Evolutionary conservation across 1,284 basidiomycete genomes (phyloP), one percentile per base, ranked within the genome.

Genomic region (Phellopilus nigrolimitatus): DNA sequence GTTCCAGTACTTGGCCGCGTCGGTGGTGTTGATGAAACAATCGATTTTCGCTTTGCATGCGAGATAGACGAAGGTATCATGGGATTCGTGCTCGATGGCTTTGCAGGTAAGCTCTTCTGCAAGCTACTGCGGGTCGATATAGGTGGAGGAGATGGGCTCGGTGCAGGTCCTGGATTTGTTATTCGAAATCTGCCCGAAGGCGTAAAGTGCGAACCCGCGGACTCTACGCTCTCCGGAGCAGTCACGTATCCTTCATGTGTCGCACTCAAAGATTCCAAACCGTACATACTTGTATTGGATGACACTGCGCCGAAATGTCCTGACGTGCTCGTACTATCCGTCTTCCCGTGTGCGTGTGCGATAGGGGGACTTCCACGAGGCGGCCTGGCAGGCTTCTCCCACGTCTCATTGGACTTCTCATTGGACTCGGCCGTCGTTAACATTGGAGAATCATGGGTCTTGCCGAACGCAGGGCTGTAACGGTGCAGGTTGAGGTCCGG

Each of bases 101-200:
- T 68, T 65, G 71, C 68, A 70, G 72, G 68, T 70, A 54, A 64
- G 68, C 62, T 59, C 68, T 61, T 68, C 60, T 60, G 69, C 60
- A 57, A 68, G 60, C 34, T 74, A 22, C 41, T 39, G 17, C n/a
- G 19, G 8, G 30, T 54, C 71, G 60, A 25, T 34, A 25, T 27
- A 40, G 47, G 47, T 7, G 52, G 47, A 13, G 52, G 33, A 27
- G 52, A 34, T 10, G 51, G 46, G 19, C 45, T 48, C 17, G 49
- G 39, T 22, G 43, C 34, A 12, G 50, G 44, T 3, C 24, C 21
- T 4, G 43, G 43, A 27, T 52, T 52, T 10, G 36, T 21, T n/a
- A 52, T 25, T n/a, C 43, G 19, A 30, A 52, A 52, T 24, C 50
- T 42, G 19, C 19, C 19, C 15, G 27, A 3, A 19, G 30, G 28